Evolutionary conservation across 2,329 filamentous ascomycete genomes (phyloP), one percentile per base, ranked within the genome.

Genomic region (Lasiodiplodia hormozganensis): DNA sequence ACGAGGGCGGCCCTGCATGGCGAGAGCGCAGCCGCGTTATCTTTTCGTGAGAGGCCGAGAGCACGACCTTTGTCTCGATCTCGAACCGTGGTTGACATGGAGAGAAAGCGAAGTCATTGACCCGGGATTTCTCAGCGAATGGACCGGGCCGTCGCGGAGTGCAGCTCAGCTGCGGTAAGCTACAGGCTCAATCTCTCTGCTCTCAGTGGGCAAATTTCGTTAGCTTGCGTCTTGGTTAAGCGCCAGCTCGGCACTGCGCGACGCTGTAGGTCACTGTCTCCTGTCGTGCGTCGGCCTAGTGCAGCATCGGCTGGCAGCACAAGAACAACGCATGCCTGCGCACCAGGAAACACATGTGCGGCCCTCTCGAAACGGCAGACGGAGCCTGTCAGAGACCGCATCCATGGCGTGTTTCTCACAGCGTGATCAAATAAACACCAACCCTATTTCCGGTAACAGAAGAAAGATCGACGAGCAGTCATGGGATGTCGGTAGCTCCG

Each of bases 231-330:
- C 23, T 28, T 28, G 40, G 16, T 6, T 51, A 51, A 34, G 43
- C 58, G 58, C 58, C 43, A 4, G 40, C 16, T 43, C 25, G 43
- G 43, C 31, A 36, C 56, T 60, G 56, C 36, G 25, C 21, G 12
- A 23, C 36, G 31, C 31, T 38, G 12, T 10, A 23, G 34, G 18
- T n/a, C n/a, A n/a, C 10, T 25, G 14, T n/a, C 40, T n/a, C 2
- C 57, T 62, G 58, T 62, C 58, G 58, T 51, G 58, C 58, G 16
- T 8, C 43, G 58, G 58, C 8, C 25, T 8, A 25, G 49, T 36
- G 58, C 58, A 62, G 40, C 43, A 62, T 62, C 58, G 49, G 49
- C 23, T 62, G 58, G 58, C 58, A 25, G 34, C 58, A 62, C 58
- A 49, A 43, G 49, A 28, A 10, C 57, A 49, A 18, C 57, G 57